Evolutionary conservation across 2,329 filamentous ascomycete species (phyloP).

Genomic region (Penicillium frequentans): DNA sequence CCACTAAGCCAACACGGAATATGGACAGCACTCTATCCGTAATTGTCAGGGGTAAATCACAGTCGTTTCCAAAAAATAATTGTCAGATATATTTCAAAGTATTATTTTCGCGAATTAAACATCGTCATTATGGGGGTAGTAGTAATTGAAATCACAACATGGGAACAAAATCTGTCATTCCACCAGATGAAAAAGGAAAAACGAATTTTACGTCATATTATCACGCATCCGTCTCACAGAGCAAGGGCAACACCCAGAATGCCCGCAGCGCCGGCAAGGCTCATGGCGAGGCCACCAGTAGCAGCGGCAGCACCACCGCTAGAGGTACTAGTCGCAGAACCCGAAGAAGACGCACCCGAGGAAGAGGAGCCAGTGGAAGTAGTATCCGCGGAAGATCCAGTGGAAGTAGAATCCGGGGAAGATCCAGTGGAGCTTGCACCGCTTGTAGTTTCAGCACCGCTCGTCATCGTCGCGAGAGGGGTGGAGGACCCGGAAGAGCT

Average conservation of each 20-base stretch:
- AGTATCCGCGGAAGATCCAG: background rate
- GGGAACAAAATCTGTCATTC: background rate
- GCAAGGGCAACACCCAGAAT: slow-evolving; percentile 26
- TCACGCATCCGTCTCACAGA: slow-evolving; percentile 16
- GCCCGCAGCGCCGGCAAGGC: slow-evolving; percentile 25
- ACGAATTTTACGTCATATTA: background rate
- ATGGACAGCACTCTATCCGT: background rate
- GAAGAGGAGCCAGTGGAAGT: slow-evolving; percentile 1
- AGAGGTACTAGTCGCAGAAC: slow-evolving; percentile 11
- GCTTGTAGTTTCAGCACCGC: background rate
- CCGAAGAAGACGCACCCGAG: slow-evolving; percentile 7
- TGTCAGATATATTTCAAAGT: background rate
- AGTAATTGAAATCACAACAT: background rate
- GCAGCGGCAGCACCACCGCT: slow-evolving; percentile 24
- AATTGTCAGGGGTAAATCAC: background rate
- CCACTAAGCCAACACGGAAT: background rate
- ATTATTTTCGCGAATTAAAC: slow-evolving; percentile 8
- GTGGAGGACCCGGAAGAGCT: slow-evolving; percentile 22
- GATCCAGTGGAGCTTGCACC: background rate
- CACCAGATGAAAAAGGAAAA: background rate
- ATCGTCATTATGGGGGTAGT: background rate
- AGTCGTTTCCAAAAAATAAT: background rate
- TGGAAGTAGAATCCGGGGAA: background rate
- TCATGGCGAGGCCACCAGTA: slow-evolving; percentile 22
- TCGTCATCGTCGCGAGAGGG: background rate